Evolutionary conservation across 805 yeast genomes (phyloP).

Genomic region (Yarrowia deformans): DNA sequence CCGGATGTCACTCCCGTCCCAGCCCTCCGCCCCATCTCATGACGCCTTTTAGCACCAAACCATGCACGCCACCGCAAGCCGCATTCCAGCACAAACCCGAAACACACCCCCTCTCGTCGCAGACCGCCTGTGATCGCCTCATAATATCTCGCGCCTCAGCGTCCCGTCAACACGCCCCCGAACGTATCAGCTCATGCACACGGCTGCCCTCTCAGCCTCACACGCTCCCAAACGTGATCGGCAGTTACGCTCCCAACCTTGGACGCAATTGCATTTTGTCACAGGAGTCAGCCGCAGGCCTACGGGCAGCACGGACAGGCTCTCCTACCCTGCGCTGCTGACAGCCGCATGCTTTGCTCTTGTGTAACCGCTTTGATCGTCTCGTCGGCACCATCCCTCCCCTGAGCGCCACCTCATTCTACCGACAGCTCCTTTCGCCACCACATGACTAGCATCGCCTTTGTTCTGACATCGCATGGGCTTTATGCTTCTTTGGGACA

Average conservation of each 20-base stretch:
- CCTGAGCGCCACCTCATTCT: neutral
- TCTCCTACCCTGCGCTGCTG: neutral
- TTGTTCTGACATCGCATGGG: conserved; percentile 32
- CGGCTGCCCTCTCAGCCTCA: conserved; percentile 36
- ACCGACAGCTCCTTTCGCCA: conserved; percentile 3
- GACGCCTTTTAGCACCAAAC: neutral
- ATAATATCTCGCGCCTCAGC: neutral
- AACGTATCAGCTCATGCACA: conserved; percentile 20
- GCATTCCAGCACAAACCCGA: neutral
- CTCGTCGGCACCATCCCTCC: too few species aligned
- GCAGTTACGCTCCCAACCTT: conserved; percentile 17
- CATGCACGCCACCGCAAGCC: conserved; percentile 1
- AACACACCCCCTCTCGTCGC: neutral
- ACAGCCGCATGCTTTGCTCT: neutral
- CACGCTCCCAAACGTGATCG: neutral
- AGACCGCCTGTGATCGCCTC: neutral
- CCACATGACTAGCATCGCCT: conserved; percentile 17
- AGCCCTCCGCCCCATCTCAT: neutral
- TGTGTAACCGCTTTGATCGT: neutral
- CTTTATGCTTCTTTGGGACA: conserved; percentile 35
- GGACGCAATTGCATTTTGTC: conserved; percentile 7
- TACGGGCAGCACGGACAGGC: neutral
- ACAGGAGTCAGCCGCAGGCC: conserved; percentile 36
- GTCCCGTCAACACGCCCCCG: neutral
- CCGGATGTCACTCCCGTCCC: too few species aligned